Conservation (phyloP, 1,139 yeast genomes). For the Yamadazyma sp. region DNA sequence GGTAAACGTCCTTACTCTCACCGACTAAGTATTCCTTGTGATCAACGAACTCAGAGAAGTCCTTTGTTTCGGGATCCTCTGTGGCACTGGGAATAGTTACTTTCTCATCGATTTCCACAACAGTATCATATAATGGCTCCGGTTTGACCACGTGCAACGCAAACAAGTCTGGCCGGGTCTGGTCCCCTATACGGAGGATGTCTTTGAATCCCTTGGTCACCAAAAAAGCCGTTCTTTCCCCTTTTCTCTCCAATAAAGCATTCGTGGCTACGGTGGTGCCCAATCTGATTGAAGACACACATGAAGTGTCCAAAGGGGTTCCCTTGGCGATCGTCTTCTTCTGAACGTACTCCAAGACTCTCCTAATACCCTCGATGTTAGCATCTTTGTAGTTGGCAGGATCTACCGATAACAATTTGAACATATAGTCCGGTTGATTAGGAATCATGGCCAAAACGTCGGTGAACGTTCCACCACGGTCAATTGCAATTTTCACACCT, state of each 20-base stretch:
- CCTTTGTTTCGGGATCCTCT: constrained; percentile 50
- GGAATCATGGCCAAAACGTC: constrained; percentile 18
- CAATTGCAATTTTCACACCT: constrained; percentile 18
- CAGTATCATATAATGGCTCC: constrained; percentile 57
- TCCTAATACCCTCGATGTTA: constrained; percentile 22
- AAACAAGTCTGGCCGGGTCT: constrained; percentile 68
- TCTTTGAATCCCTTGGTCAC: constrained; percentile 68
- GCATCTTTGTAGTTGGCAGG: constrained; percentile 22
- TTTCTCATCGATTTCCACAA: constrained; percentile 68
- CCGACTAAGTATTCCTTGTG: constrained; percentile 36
- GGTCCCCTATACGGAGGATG: constrained; percentile 64
- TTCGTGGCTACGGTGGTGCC: constrained; percentile 84
- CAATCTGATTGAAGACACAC: constrained; percentile 55
- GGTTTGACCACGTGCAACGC: constrained; percentile 60
- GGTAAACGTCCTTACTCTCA: constrained; percentile 60
- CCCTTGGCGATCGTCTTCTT: constrained; percentile 15
- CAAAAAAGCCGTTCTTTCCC: constrained; percentile 59
- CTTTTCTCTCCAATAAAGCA: constrained; percentile 68
- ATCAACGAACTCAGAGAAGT: constrained; percentile 12
- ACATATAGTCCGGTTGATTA: constrained; percentile 13
- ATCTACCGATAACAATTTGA: constrained; percentile 21
- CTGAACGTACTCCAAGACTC: constrained; percentile 17
- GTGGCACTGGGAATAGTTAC: constrained; percentile 67
- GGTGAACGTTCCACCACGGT: constrained; percentile 24
- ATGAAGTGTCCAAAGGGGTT: constrained; percentile 25